These are phyloP conservation scores for Tilletia caries DNA, from an alignment of 1,284 basidiomycete species.

Conservation along the genomic window DNA sequence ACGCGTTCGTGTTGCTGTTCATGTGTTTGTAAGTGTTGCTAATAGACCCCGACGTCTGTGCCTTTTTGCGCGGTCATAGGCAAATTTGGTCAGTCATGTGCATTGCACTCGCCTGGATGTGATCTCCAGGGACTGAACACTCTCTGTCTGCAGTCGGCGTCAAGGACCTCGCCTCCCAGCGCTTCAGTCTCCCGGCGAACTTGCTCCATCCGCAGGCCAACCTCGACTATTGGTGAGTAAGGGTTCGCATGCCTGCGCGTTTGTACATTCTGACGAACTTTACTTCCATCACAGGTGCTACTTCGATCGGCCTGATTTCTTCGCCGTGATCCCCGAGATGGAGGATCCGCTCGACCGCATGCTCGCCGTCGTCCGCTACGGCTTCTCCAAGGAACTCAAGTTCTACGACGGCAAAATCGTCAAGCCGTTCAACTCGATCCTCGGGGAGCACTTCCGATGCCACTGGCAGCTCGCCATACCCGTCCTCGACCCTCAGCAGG, in stretches of 20 bases:
- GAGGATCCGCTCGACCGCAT: constrained; percentile 14
- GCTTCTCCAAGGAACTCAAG: constrained; percentile 14
- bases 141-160: not conserved
- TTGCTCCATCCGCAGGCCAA: not conserved
- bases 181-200: not conserved
- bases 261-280: not conserved
- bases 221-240: not conserved
- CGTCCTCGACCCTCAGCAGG: not conserved
- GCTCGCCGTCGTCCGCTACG: constrained; percentile 14
- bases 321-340: constrained; percentile 6
- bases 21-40: too few species aligned
- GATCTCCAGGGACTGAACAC: not conserved
- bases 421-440: constrained; percentile 16
- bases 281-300: not conserved
- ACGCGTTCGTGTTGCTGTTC: too few species aligned
- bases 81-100: not conserved
- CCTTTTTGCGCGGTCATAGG: not conserved
- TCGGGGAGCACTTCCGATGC: constrained; percentile 16
- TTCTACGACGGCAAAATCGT: not conserved
- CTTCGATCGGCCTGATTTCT: constrained; percentile 12
- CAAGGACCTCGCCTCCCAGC: not conserved
- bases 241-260: not conserved
- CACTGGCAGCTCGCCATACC: constrained; percentile 9
- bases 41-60: too few species aligned
- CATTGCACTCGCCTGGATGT: not conserved